Evolutionary conservation across 192 early-diverging fungal species (phyloP).

Genomic region (Backusella sp.): DNA sequence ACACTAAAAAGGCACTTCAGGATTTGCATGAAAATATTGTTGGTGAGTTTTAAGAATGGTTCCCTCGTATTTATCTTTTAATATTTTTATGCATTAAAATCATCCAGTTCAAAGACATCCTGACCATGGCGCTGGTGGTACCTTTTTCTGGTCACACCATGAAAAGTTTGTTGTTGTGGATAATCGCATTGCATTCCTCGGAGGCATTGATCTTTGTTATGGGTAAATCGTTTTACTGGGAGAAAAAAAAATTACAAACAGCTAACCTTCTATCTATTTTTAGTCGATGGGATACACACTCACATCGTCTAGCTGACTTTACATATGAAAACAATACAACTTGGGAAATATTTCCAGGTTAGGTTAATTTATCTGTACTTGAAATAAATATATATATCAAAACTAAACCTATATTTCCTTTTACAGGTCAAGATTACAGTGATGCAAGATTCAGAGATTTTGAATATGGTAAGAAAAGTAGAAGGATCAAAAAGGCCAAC

Average conservation of each 20-base stretch:
- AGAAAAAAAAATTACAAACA: background rate
- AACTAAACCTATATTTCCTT: background rate
- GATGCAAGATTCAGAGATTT: conserved; percentile 81
- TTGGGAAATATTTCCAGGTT: conserved; percentile 45
- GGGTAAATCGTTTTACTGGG: conserved; percentile 40
- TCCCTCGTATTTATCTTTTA: background rate
- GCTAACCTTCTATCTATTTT: background rate
- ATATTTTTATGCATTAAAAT: background rate
- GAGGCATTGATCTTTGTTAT: conserved; percentile 84
- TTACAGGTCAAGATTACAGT: conserved; percentile 70
- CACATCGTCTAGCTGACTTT: conserved; percentile 73
- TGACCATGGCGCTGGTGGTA: conserved; percentile 76
- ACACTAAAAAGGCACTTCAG: conserved; percentile 74
- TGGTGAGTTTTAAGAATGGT: conserved; percentile 30
- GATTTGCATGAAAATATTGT: conserved; percentile 75
- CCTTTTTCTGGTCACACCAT: conserved; percentile 88
- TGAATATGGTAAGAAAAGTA: conserved; percentile 32
- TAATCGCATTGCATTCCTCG: conserved; percentile 79
- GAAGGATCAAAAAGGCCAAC: background rate
- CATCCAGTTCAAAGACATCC: conserved; percentile 76
- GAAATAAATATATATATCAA: background rate
- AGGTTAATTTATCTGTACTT: background rate
- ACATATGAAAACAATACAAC: conserved; percentile 38
- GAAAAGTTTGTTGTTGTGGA: conserved; percentile 79
- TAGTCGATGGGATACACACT: conserved; percentile 63